These are phyloP conservation scores for Petrea volubilis DNA, from an alignment of 257 asterid genomes.

Conservation along the genomic window DNA sequence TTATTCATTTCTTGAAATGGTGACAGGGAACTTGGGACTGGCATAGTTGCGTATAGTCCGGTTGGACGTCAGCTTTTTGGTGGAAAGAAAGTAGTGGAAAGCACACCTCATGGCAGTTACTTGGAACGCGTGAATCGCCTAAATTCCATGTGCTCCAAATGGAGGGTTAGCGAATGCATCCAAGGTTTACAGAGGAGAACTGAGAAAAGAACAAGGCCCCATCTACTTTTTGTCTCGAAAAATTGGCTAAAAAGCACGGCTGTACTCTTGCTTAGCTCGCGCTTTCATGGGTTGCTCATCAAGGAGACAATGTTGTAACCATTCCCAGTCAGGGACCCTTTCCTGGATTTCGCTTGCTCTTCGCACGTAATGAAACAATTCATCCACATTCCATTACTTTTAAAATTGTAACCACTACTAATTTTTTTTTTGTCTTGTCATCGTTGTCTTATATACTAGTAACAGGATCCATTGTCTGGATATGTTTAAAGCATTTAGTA, in stretches of 20 bases:
- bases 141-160: background rate
- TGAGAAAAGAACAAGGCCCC: constrained; percentile 62
- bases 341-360: no score
- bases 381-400: no score
- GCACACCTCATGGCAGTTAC: constrained; percentile 35
- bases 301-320: constrained; percentile 55
- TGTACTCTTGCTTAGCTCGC: constrained; percentile 69
- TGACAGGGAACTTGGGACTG: no score
- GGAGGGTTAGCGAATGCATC: constrained; percentile 47
- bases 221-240: constrained; percentile 48
- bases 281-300: constrained; percentile 61
- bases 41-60: no score
- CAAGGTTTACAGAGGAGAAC: constrained; percentile 62
- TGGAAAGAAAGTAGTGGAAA: constrained; percentile 50
- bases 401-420: no score
- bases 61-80: constrained; percentile 28
- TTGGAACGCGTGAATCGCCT: constrained; percentile 34
- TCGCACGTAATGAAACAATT: no score
- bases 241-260: constrained; percentile 47
- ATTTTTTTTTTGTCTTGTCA: no score
- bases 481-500: no score
- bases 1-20: background rate
- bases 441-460: no score
- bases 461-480: no score
- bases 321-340: constrained; percentile 48